phyloP scores from a whole-genome alignment of 2,329 filamentous ascomycete species.

The Alternaria novae-zelandiae region DNA sequence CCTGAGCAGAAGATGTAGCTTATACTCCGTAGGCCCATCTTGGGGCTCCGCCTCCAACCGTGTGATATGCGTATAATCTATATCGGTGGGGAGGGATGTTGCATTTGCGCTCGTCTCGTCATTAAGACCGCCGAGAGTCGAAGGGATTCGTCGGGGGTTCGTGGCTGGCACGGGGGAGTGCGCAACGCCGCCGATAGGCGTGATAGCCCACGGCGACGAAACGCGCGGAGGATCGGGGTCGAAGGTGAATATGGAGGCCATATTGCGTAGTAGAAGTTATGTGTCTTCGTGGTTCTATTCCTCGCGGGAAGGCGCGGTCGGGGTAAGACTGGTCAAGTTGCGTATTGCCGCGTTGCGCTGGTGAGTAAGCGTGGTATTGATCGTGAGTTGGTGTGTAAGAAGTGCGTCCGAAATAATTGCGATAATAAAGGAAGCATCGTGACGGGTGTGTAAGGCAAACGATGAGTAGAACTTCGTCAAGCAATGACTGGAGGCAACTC shows the following conservation, averaged over 20 bases:
- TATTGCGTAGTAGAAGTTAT: constrained; percentile 46
- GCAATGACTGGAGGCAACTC: constrained; percentile 26
- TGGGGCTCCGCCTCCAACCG: constrained; percentile 90
- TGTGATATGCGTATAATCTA: constrained; percentile 59
- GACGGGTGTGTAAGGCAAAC: constrained; percentile 39
- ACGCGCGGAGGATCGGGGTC: constrained; percentile 87
- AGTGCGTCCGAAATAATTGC: constrained; percentile 56
- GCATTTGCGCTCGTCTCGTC: constrained; percentile 5
- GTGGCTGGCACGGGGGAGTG: constrained; percentile 22
- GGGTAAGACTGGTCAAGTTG: constrained; percentile 3
- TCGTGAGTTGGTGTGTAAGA: constrained; percentile 58
- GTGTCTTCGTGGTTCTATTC: neutral
- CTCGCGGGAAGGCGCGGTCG: neutral
- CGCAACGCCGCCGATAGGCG: constrained; percentile 44
- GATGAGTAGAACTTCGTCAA: constrained; percentile 28
- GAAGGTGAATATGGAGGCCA: constrained; percentile 97
- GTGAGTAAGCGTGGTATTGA: constrained; percentile 48
- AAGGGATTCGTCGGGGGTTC: constrained; percentile 22
- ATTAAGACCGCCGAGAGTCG: constrained; percentile 11
- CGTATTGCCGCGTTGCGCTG: constrained; percentile 12
- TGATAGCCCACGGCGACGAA: constrained; percentile 86
- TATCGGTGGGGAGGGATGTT: constrained; percentile 7
- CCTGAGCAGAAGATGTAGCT: constrained; percentile 85
- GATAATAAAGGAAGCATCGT: constrained; percentile 60
- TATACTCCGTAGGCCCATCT: constrained; percentile 94